Evolutionary conservation across 495 filamentous ascomycete genomes (phyloP), one percentile per base, ranked within the genome.

Genomic region (Aspergillus hancockii): DNA sequence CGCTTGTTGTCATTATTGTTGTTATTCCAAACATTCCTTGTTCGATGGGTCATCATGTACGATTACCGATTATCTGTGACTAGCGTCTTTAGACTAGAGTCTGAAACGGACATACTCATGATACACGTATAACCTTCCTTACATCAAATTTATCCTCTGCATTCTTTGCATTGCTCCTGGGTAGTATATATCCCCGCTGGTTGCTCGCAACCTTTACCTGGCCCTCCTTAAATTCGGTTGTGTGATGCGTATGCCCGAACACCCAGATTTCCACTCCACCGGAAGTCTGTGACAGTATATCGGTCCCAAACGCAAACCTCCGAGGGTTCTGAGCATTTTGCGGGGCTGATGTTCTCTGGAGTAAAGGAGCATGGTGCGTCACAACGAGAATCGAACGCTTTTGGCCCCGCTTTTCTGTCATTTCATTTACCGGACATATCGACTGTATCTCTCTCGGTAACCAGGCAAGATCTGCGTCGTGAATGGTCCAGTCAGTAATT

Each of bases 171-270:
- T 57, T 40, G 46, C 8, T 64, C 63, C 65, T 65, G 32, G 68
- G 64, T 38, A 79, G 58, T 21, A 77, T 70, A 69, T 81, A 83
- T 3, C 81, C 83, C 28, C 81, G 69, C 61, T 87, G 83, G 62
- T 86, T 87, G 13, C 68, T 72, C 58, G 85, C 68, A 49, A 84
- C 63, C 52, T 60, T 69, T 10, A 84, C 66, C 1, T 74, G 68
- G 6, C 58, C 45, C 25, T 70, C 63, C 32, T 52, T 71, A 43
- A 80, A 79, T 23, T 79, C 72, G 0, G 72, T 77, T 3, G 72
- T 72, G 28, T 75, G 78, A 55, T 83, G 81, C 2, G 81, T 85
- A 46, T 84, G 77, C 2, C 83, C 84, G 70, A 80, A 85, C 0
- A 80, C 68, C 82, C 81, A 85, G 8, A 54, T 51, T 60, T 74